Percentiles rank a stretch among this genome's conserved stretches.
phyloP scores from a whole-genome alignment of 306 rosid genomes.

The Pyrus communis region DNA sequence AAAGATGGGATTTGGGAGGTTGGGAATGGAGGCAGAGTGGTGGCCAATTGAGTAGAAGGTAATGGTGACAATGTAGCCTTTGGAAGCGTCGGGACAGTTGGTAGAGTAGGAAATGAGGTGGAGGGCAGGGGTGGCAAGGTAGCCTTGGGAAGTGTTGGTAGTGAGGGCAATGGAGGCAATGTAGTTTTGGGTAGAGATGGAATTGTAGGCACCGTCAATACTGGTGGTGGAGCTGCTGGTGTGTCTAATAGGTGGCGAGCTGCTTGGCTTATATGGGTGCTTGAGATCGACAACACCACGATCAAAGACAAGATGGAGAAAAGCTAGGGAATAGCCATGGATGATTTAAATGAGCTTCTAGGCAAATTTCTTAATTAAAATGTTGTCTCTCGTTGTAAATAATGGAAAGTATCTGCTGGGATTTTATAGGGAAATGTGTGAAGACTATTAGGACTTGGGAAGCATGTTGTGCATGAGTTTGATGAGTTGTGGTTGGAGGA shows the following conservation, averaged over 20 bases:
- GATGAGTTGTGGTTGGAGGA: no score
- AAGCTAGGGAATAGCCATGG: not conserved
- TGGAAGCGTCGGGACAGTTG: not conserved
- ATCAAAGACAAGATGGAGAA: not conserved
- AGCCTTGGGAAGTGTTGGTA: constrained; percentile 4
- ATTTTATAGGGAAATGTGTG: no score
- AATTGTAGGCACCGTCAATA: not conserved
- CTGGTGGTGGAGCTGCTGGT: not conserved
- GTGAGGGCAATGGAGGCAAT: not conserved
- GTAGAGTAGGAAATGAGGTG: not conserved
- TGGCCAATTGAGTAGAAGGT: constrained; percentile 9
- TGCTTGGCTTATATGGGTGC: not conserved
- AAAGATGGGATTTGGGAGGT: not conserved
- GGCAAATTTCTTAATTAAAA: no score
- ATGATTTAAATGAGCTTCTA: not conserved
- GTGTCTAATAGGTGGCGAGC: constrained; percentile 16
- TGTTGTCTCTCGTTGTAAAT: no score
- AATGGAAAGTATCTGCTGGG: no score
- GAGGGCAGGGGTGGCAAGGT: not conserved
- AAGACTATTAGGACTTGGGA: no score
- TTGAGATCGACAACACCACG: not conserved
- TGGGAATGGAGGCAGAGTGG: not conserved
- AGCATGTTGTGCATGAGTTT: no score
- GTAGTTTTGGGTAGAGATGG: not conserved
- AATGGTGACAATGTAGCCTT: constrained; percentile 6